Conservation (phyloP, 331 rosid genomes). For the Spiraea crenata region DNA sequence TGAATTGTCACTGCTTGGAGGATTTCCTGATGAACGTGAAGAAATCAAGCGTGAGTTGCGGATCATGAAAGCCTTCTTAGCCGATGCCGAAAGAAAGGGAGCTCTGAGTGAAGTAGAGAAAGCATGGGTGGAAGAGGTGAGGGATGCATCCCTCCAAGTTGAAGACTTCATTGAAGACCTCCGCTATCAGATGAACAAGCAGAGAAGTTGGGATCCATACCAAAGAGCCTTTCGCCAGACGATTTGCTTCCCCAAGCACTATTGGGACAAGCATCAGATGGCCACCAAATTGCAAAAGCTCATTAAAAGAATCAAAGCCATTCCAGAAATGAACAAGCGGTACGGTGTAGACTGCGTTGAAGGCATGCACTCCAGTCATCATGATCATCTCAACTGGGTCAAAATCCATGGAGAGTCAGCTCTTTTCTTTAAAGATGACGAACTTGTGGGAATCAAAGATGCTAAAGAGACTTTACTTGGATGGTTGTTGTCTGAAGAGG, state of each 20-base stretch:
- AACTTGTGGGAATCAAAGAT: constrained; percentile 14
- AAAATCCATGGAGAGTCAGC: not conserved
- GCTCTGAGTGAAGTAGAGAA: constrained; percentile 4
- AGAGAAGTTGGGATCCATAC: not conserved
- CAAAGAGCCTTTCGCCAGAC: not conserved
- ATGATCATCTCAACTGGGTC: not conserved
- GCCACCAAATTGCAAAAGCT: constrained; percentile 10
- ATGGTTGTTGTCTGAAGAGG: not conserved
- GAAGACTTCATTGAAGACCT: constrained; percentile 18
- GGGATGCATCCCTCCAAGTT: constrained; percentile 9
- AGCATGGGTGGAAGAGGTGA: constrained; percentile 13
- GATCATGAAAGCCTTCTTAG: constrained; percentile 21
- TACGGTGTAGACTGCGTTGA: not conserved
- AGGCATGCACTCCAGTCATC: not conserved
- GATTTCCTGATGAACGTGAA: not conserved
- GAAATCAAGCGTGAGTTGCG: constrained; percentile 15
- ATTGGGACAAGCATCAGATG: not conserved
- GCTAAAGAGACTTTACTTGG: not conserved
- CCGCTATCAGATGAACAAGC: not conserved
- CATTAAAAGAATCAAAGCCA: not conserved
- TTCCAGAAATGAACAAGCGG: constrained; percentile 3
- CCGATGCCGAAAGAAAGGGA: constrained; percentile 9
- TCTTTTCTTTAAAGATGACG: constrained; percentile 19
- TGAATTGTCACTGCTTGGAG: not conserved
- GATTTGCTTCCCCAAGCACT: not conserved